Evolutionary conservation across 345 rosid genomes (phyloP).

Genomic region (Eucalyptus paniculata): DNA sequence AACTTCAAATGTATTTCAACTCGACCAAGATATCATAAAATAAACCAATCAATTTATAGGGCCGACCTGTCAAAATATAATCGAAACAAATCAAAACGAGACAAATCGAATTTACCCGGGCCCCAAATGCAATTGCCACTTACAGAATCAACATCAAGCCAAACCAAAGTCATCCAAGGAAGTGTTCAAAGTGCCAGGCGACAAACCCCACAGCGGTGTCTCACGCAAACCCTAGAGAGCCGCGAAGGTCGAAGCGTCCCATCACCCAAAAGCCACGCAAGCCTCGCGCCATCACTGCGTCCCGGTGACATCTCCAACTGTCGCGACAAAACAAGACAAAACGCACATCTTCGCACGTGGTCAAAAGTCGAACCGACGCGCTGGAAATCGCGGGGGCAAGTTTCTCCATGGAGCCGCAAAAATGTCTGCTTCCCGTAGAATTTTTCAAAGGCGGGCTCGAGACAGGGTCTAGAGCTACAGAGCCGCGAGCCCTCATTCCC

Average conservation of each 20-base stretch:
- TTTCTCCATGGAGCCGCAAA: background rate
- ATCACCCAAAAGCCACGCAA: background rate
- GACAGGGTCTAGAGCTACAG: background rate
- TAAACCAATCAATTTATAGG: background rate
- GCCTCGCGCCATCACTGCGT: background rate
- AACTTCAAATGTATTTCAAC: no score
- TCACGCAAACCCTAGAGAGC: background rate
- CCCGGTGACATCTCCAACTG: background rate
- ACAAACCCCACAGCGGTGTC: background rate
- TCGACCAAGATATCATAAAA: accelerated
- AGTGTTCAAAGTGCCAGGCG: background rate
- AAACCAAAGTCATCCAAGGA: background rate
- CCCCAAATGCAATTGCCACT: background rate
- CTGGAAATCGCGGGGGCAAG: background rate
- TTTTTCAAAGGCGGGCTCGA: background rate
- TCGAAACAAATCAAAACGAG: background rate
- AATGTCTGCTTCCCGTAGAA: background rate
- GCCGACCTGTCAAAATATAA: background rate
- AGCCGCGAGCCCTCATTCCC: background rate
- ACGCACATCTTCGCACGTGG: background rate
- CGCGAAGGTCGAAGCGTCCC: background rate
- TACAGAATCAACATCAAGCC: background rate
- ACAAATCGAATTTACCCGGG: background rate
- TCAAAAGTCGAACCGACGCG: background rate
- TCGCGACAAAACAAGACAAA: background rate